Evolutionary conservation across 306 rosid genomes (phyloP).

Genomic region (Citrullus mucosospermus): DNA sequence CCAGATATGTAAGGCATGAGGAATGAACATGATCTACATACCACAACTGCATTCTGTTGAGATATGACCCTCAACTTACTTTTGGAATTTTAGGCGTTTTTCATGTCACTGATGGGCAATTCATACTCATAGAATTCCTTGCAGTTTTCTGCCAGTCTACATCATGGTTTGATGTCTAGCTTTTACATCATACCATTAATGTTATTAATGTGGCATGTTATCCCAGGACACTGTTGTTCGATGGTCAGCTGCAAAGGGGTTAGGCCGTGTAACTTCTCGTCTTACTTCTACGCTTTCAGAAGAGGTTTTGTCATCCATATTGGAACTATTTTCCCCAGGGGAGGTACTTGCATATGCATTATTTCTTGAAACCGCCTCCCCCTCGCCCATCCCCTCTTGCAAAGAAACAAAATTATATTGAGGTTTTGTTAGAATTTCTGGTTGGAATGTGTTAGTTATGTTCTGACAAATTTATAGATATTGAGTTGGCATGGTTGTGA

Average conservation of each 20-base stretch:
- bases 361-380: constrained; percentile 7
- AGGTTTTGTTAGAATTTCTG: neutral
- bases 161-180: neutral
- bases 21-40: neutral
- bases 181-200: neutral
- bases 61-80: neutral
- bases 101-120: neutral
- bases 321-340: constrained; percentile 82
- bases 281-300: constrained; percentile 75
- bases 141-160: neutral
- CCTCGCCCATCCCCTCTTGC: neutral
- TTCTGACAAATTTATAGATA: neutral
- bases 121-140: neutral
- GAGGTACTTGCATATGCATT: constrained; percentile 46
- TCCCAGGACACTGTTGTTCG: constrained; percentile 92
- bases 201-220: constrained; percentile 12
- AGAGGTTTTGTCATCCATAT: constrained; percentile 78
- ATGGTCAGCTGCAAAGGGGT: constrained; percentile 97
- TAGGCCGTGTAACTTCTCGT: constrained; percentile 75
- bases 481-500: neutral
- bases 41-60: neutral
- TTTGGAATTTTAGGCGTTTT: neutral
- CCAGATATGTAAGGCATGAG: neutral
- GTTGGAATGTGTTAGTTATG: neutral
- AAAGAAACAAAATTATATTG: neutral